Conservation (phyloP, 352 stramenopile genomes). For the Aphanomyces stellatus region DNA sequence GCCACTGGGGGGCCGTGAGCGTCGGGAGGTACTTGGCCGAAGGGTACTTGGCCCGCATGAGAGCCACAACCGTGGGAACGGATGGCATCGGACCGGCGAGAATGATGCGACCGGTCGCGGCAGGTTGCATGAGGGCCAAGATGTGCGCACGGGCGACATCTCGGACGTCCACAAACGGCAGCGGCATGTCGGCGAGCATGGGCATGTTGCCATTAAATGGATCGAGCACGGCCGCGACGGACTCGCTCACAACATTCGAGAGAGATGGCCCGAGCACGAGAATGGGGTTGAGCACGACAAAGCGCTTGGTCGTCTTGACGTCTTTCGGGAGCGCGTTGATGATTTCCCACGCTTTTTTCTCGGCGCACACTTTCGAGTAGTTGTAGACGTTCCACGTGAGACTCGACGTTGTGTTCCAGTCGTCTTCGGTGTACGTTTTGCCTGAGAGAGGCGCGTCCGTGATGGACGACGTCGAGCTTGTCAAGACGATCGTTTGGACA, state of each 20-base stretch:
- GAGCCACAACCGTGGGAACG: not conserved
- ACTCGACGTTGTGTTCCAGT: constrained; percentile 16
- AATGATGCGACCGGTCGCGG: constrained; percentile 5
- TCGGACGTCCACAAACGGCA: constrained; percentile 23
- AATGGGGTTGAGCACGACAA: constrained; percentile 18
- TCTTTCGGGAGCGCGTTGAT: not conserved
- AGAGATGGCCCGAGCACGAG: constrained; percentile 23
- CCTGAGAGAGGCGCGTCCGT: not conserved
- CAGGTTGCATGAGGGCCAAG: not conserved
- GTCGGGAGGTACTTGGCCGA: not conserved
- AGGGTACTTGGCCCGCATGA: not conserved
- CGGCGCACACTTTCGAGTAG: constrained; percentile 21
- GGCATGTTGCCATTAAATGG: not conserved
- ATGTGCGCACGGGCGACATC: constrained; percentile 21
- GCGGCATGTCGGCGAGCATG: not conserved
- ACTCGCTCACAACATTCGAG: constrained; percentile 8
- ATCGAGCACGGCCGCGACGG: not conserved
- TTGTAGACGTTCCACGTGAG: constrained; percentile 14
- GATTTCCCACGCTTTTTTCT: constrained; percentile 20
- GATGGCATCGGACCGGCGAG: not conserved
- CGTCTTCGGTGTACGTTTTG: constrained; percentile 13
- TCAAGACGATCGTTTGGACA: not conserved
- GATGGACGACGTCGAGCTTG: not conserved
- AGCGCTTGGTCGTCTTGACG: constrained; percentile 8
- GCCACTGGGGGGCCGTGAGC: not conserved